Conservation (phyloP, 2,329 filamentous ascomycete species). For the Verticillium nonalfalfae region DNA sequence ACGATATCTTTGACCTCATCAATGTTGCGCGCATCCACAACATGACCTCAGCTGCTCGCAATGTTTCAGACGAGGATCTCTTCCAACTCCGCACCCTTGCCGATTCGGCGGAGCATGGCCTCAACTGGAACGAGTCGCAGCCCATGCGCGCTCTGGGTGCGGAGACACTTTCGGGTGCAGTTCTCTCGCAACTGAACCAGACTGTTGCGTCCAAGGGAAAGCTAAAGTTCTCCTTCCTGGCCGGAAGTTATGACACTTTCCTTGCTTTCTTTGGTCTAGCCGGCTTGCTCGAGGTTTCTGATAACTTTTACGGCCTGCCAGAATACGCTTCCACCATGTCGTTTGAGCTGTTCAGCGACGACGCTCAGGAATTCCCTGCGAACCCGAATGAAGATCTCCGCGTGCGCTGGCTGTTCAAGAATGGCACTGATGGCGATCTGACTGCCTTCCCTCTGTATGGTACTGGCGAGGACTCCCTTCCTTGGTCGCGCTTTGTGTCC, state of each 20-base stretch:
- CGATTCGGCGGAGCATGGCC: conserved; percentile 22
- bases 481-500: conserved; percentile 19
- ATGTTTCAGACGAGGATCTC: conserved; percentile 23
- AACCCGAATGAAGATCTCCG: conserved; percentile 16
- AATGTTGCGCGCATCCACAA: conserved; percentile 27
- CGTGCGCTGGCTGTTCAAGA: conserved; percentile 27
- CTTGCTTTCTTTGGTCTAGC: conserved; percentile 26
- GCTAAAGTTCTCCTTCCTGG: conserved; percentile 25
- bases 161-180: conserved; percentile 20
- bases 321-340: conserved; percentile 28
- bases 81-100: conserved; percentile 24
- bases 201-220: conserved; percentile 20
- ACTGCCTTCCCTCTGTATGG: conserved; percentile 23
- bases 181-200: conserved; percentile 23
- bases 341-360: conserved; percentile 24
- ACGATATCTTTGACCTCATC: conserved; percentile 27
- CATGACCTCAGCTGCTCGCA: conserved; percentile 18
- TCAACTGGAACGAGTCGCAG: conserved; percentile 23
- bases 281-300: conserved; percentile 17
- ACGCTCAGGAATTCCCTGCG: conserved; percentile 18
- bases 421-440: conserved; percentile 22
- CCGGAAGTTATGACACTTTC: conserved; percentile 28
- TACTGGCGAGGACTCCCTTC: conserved; percentile 16
- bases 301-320: conserved; percentile 23
- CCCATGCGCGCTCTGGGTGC: conserved; percentile 21